Evolutionary conservation across 2,329 filamentous ascomycete genomes (phyloP), one percentile per base, ranked within the genome.

Genomic region (Xylaria sp.): DNA sequence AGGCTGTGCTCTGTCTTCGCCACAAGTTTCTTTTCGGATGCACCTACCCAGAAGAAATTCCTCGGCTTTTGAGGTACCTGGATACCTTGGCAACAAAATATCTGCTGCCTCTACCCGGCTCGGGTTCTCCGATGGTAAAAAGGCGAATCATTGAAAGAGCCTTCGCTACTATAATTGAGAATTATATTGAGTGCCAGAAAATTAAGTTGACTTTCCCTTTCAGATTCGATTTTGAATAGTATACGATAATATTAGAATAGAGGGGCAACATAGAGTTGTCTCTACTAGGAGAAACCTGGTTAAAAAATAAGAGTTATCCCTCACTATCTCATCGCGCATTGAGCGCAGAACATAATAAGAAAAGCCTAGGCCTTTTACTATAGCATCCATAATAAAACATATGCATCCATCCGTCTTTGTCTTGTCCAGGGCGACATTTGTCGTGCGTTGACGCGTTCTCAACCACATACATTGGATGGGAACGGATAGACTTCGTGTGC

Each of bases 371-470:
- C 9, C 51, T 58, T 16, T 13, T 13, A 50, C 44, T 50, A 29
- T 10, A 40, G 6, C 13, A 27, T 37, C 35, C 13, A 16, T 35
- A 42, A 25, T n/a, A 23, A 57, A 61, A 64, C 60, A 58, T 25
- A 57, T 18, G 40, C 40, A 44, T 18, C 40, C 16, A 55, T 32
- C 37, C 42, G 65, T 21, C 27, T 29, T 2, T 3, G 21, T 27
- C n/a, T 21, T 27, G 40, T 32, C 44, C 18, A 27, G 40, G 18
- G 40, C 13, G 5, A 50, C 18, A 57, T 29, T 63, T 9, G 69
- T 73, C 71, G 69, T 71, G 74, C 58, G 69, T 69, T 25, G 58
- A 61, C 72, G 71, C 69, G 69, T 73, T 65, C 69, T 71, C 66
- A 60, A 70, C 70, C 68, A 72, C 40, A 58, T 35, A 37, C 6